Evolutionary conservation across 345 rosid species (phyloP).

Genomic region (Brassica juncea): DNA sequence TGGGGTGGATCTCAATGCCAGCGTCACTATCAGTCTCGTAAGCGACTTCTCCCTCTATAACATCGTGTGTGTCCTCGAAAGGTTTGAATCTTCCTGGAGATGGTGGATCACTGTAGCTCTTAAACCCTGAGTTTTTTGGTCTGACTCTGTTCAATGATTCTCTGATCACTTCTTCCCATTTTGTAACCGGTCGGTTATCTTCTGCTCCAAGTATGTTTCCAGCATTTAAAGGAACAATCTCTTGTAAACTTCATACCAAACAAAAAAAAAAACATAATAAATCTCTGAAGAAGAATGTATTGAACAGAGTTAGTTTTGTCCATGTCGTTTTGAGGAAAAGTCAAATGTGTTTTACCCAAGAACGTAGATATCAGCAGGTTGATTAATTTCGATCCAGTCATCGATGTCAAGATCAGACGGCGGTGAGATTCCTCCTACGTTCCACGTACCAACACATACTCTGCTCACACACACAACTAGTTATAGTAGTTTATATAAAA

Average conservation of each 20-base stretch:
- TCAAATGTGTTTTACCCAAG: slow-evolving; percentile 54
- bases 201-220: slow-evolving; percentile 95
- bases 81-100: slow-evolving; percentile 85
- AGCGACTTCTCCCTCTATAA: slow-evolving; percentile 75
- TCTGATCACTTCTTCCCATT: slow-evolving; percentile 88
- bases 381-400: slow-evolving; percentile 71
- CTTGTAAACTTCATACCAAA: slow-evolving; percentile 65
- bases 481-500: slow-evolving; percentile 1
- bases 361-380: slow-evolving; percentile 88
- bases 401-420: slow-evolving; percentile 85
- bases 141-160: slow-evolving; percentile 64
- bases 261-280: background rate
- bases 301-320: slow-evolving; percentile 31
- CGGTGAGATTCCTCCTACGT: slow-evolving; percentile 86
- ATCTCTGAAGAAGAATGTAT: background rate
- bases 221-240: slow-evolving; percentile 90
- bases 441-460: slow-evolving; percentile 85
- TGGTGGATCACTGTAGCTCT: slow-evolving; percentile 89
- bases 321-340: slow-evolving; percentile 26
- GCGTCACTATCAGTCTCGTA: slow-evolving; percentile 76
- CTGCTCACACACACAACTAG: slow-evolving; percentile 36
- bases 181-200: slow-evolving; percentile 74
- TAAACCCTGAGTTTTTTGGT: slow-evolving; percentile 49
- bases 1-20: slow-evolving; percentile 80
- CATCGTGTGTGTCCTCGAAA: slow-evolving; percentile 57